A percentile compares a stretch with the other conserved stretches of the same genome.
Evolutionary conservation across 2,329 filamentous ascomycete species (phyloP).

Genomic region (Boeremia exigua): DNA sequence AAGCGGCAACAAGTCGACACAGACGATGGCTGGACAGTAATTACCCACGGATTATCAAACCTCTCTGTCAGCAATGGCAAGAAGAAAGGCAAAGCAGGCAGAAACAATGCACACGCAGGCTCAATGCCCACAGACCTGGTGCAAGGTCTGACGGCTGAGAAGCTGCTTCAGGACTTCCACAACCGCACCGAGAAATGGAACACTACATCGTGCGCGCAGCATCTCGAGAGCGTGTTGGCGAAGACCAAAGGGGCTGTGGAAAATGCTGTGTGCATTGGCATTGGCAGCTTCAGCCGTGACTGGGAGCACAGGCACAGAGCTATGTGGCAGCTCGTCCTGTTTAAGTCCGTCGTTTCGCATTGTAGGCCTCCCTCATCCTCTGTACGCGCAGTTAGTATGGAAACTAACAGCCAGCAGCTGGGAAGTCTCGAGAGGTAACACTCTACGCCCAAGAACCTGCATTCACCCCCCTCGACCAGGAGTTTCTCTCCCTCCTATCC

Average conservation of each 20-base stretch:
- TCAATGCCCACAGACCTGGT: constrained; percentile 26
- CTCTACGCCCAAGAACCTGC: constrained; percentile 46
- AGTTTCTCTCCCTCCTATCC: constrained; percentile 33
- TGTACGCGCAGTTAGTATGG: background rate
- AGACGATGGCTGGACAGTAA: constrained; percentile 47
- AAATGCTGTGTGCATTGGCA: constrained; percentile 44
- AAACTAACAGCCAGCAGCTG: constrained; percentile 4
- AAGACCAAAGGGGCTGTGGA: constrained; percentile 22
- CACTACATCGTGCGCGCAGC: constrained; percentile 29
- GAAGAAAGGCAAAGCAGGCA: constrained; percentile 3
- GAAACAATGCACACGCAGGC: constrained; percentile 4
- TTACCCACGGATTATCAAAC: constrained; percentile 36
- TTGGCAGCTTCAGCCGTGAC: constrained; percentile 46
- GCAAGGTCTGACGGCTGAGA: constrained; percentile 33
- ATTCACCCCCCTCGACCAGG: constrained; percentile 41
- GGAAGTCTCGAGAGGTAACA: constrained; percentile 9
- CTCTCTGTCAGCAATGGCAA: constrained; percentile 15
- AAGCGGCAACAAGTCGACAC: constrained; percentile 39
- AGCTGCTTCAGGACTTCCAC: constrained; percentile 30
- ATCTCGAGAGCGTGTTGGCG: constrained; percentile 22
- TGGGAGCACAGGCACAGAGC: constrained; percentile 43
- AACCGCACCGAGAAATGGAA: constrained; percentile 33
- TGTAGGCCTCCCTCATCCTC: constrained; percentile 6
- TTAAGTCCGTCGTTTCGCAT: constrained; percentile 31
- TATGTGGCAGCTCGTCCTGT: constrained; percentile 49